Evolutionary conservation across 169 alveolate species (phyloP).

Genomic region (Pseudocohnilembus persalinus): DNA sequence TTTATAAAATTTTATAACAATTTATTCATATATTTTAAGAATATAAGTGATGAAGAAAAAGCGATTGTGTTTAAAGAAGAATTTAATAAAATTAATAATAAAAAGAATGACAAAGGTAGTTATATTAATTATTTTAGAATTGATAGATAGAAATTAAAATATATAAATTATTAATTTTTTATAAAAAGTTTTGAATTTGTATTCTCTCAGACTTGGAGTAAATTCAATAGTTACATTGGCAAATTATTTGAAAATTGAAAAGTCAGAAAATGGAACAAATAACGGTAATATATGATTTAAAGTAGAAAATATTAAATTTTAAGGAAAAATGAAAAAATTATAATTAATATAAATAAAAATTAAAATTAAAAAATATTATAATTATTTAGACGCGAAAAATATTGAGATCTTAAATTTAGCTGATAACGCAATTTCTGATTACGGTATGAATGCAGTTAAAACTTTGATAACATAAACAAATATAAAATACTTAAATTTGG

Average conservation of each 20-base stretch:
- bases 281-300: too few relatives aligned
- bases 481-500: conserved; percentile 66
- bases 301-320: too few relatives aligned
- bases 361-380: not conserved
- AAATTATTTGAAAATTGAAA: conserved; percentile 55
- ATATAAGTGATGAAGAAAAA: conserved; percentile 59
- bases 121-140: too few relatives aligned
- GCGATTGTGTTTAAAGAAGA: conserved; percentile 84
- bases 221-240: conserved; percentile 79
- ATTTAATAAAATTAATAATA: conserved; percentile 63
- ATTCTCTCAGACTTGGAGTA: conserved; percentile 78
- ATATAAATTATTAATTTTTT: too few relatives aligned
- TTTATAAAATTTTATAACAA: conserved; percentile 20
- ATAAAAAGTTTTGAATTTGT: conserved; percentile 56
- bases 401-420: conserved; percentile 70
- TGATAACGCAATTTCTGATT: conserved; percentile 83
- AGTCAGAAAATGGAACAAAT: conserved; percentile 21
- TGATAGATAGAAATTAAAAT: not conserved
- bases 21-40: conserved; percentile 31
- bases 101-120: conserved; percentile 49
- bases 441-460: conserved; percentile 86
- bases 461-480: conserved; percentile 63
- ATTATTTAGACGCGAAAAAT: not conserved
- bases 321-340: too few relatives aligned
- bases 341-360: too few relatives aligned